A percentile compares a stretch with the other conserved stretches of the same genome.
phyloP scores from a whole-genome alignment of 345 rosid genomes.

The Cardamine chenopodiifolia region DNA sequence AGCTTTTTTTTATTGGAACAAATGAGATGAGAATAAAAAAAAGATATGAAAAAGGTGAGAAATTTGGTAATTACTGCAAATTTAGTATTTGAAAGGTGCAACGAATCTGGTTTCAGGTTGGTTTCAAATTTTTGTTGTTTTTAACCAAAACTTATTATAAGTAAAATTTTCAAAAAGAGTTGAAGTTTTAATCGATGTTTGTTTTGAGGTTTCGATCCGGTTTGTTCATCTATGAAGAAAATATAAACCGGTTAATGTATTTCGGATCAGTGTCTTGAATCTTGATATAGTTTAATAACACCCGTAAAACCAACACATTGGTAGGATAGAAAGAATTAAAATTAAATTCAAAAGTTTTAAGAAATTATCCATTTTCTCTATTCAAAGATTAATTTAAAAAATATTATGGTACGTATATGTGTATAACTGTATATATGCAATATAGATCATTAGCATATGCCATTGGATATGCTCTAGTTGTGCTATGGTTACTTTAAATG shows the following conservation, averaged over 20 bases:
- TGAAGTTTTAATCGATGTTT: too few species aligned
- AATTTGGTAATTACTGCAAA: neutral
- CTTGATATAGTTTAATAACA: too few species aligned
- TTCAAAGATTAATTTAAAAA: neutral
- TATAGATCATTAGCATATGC: constrained; percentile 53
- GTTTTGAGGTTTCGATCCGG: too few species aligned
- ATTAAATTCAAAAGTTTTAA: neutral
- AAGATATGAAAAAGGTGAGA: constrained; percentile 13
- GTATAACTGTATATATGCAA: neutral
- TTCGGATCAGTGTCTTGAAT: too few species aligned
- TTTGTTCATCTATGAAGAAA: too few species aligned
- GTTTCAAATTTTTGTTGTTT: neutral
- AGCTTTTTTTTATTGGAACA: constrained; percentile 24
- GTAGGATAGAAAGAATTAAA: neutral
- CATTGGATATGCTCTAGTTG: constrained; percentile 49
- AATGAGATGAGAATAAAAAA: constrained; percentile 22
- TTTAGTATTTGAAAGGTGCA: constrained; percentile 1
- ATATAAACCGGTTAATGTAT: too few species aligned
- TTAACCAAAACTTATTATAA: neutral
- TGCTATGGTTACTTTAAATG: constrained; percentile 34
- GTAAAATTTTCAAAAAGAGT: neutral
- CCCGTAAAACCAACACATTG: neutral
- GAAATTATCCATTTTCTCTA: neutral
- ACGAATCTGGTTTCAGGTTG: neutral
- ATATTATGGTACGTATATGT: neutral